phyloP scores from a whole-genome alignment of 306 rosid species.

The Castanospermum australe region DNA sequence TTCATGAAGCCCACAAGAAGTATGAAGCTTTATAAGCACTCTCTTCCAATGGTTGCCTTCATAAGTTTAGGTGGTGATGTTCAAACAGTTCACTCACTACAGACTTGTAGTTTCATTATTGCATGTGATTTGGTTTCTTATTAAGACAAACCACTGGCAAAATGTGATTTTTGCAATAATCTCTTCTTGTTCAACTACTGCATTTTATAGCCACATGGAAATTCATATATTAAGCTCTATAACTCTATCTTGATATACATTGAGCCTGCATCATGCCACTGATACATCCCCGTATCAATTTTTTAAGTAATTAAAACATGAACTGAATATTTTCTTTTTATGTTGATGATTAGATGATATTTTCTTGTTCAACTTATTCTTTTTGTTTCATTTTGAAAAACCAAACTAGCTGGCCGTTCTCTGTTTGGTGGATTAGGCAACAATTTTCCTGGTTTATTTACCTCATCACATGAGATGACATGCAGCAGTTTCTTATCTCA shows the following conservation, averaged over 20 bases:
- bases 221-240: not conserved
- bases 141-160: not conserved
- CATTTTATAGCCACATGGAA: not conserved
- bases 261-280: constrained; percentile 3
- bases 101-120: not conserved
- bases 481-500: constrained; percentile 57
- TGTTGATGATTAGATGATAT: not conserved
- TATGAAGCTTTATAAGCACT: not conserved
- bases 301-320: not conserved
- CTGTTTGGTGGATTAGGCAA: constrained; percentile 57
- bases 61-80: not conserved
- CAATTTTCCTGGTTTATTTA: constrained; percentile 42
- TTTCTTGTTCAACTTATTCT: not conserved
- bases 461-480: constrained; percentile 47
- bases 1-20: not conserved
- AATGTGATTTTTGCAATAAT: not conserved
- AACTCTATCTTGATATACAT: not conserved
- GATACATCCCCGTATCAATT: not conserved
- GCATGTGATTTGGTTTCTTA: not conserved
- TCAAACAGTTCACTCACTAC: not conserved
- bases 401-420: constrained; percentile 57
- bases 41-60: not conserved
- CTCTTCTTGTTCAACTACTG: not conserved
- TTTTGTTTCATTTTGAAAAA: constrained; percentile 33
- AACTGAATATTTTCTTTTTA: not conserved